These are phyloP conservation scores for Rhizopus stolonifer DNA, from an alignment of 371 early-diverging fungal species.

Conservation along the genomic window DNA sequence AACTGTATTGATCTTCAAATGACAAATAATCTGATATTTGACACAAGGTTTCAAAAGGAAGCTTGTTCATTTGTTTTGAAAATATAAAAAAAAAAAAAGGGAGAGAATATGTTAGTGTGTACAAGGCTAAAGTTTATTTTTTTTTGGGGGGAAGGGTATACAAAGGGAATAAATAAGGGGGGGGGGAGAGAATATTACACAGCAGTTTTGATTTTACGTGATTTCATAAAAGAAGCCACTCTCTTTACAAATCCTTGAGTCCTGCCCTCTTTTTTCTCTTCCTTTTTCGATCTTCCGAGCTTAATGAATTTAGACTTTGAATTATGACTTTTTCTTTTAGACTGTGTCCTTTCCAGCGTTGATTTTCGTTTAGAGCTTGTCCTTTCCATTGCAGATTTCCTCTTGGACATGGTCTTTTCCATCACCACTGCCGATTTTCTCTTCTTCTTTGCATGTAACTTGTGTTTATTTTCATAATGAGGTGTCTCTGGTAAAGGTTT, in stretches of 20 bases:
- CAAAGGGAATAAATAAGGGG: background rate
- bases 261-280: slow-evolving; percentile 18
- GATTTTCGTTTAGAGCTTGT: too few species aligned
- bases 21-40: slow-evolving; percentile 8
- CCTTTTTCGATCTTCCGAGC: slow-evolving; percentile 30
- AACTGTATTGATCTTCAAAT: background rate
- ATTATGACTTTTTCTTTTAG: background rate
- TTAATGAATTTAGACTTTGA: slow-evolving; percentile 32
- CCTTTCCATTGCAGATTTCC: slow-evolving; percentile 13
- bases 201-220: slow-evolving; percentile 15
- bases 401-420: slow-evolving; percentile 38
- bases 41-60: slow-evolving; percentile 15
- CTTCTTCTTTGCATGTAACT: slow-evolving; percentile 25
- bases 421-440: slow-evolving; percentile 31
- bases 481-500: slow-evolving; percentile 30
- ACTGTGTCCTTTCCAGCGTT: too few species aligned
- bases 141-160: background rate
- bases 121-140: background rate
- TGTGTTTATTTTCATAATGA: background rate
- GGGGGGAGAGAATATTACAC: slow-evolving; percentile 3
- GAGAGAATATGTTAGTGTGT: background rate
- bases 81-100: background rate
- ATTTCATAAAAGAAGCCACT: slow-evolving; percentile 36
- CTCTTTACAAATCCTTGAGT: slow-evolving; percentile 35
- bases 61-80: background rate